A percentile compares a stretch with the other conserved stretches of the same genome.
Conservation (phyloP, 2,329 filamentous ascomycete species). For the Fusarium papillatum region DNA sequence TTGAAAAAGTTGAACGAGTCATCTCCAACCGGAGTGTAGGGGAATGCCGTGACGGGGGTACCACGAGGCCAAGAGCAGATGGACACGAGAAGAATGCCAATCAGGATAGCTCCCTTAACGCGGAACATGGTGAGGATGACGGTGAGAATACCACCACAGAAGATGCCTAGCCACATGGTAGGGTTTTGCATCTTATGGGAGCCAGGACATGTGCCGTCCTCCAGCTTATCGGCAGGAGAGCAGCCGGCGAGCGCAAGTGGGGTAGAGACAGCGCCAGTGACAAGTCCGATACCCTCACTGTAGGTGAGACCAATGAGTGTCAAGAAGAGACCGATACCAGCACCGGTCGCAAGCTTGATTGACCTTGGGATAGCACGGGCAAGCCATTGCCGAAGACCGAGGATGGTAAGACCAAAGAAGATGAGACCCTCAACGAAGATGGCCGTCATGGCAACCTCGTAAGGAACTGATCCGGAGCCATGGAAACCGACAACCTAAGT, state of each 20-base stretch:
- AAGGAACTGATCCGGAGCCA: constrained; percentile 80
- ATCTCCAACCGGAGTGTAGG: constrained; percentile 77
- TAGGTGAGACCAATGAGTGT: constrained; percentile 84
- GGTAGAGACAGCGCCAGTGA: constrained; percentile 75
- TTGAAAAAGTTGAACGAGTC: constrained; percentile 88
- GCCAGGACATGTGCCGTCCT: constrained; percentile 67
- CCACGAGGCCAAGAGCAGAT: constrained; percentile 90
- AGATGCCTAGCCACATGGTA: constrained; percentile 90
- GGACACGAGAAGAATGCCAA: constrained; percentile 85
- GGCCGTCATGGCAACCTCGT: constrained; percentile 82
- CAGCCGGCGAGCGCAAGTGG: constrained; percentile 85
- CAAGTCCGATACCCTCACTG: constrained; percentile 83
- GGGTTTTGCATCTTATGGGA: constrained; percentile 84
- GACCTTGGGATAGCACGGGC: constrained; percentile 85
- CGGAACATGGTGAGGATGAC: constrained; percentile 87
- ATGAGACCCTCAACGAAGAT: constrained; percentile 92
- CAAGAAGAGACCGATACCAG: constrained; percentile 88
- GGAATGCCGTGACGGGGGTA: constrained; percentile 85
- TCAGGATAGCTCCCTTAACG: constrained; percentile 88
- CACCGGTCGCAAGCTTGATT: constrained; percentile 89
- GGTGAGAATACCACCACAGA: constrained; percentile 86
- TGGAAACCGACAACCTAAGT: constrained; percentile 75
- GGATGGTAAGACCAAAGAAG: constrained; percentile 83
- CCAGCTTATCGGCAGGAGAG: constrained; percentile 52
- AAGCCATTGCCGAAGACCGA: constrained; percentile 90